These are phyloP conservation scores for Prunus dulcis DNA, from an alignment of 306 rosid species.

Conservation along the genomic window DNA sequence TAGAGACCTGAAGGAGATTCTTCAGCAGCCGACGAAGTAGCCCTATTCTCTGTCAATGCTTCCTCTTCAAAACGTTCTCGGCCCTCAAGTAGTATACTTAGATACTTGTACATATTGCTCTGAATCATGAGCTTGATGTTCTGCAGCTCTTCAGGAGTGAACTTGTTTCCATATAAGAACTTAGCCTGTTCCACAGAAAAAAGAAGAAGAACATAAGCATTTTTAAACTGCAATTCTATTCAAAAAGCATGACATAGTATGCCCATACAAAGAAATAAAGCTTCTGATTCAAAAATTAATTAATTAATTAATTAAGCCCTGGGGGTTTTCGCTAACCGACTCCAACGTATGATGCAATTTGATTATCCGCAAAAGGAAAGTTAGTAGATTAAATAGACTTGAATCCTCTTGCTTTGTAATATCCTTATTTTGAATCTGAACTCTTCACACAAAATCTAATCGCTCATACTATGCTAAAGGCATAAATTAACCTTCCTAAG, in stretches of 20 bases:
- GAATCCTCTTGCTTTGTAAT: not conserved
- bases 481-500: not conserved
- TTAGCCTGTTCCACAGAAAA: conserved; percentile 55
- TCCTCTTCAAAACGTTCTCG: conserved; percentile 93
- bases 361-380: not conserved
- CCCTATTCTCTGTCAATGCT: conserved; percentile 41
- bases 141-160: conserved; percentile 70
- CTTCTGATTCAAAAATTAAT: not conserved
- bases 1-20: conserved; percentile 42
- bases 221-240: not conserved
- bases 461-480: not conserved
- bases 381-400: not conserved
- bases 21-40: conserved; percentile 30
- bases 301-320: not conserved
- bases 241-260: not conserved
- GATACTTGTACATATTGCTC: conserved; percentile 89
- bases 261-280: not conserved
- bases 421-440: not conserved
- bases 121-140: conserved; percentile 82
- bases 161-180: conserved; percentile 67
- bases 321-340: not conserved
- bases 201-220: conserved; percentile 14
- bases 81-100: conserved; percentile 81
- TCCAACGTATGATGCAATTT: not conserved
- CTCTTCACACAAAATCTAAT: not conserved